Percentiles rank a stretch among this genome's conserved stretches.
phyloP scores from a whole-genome alignment of 2,329 filamentous ascomycete species.

The Akanthomyces uredinophilus region DNA sequence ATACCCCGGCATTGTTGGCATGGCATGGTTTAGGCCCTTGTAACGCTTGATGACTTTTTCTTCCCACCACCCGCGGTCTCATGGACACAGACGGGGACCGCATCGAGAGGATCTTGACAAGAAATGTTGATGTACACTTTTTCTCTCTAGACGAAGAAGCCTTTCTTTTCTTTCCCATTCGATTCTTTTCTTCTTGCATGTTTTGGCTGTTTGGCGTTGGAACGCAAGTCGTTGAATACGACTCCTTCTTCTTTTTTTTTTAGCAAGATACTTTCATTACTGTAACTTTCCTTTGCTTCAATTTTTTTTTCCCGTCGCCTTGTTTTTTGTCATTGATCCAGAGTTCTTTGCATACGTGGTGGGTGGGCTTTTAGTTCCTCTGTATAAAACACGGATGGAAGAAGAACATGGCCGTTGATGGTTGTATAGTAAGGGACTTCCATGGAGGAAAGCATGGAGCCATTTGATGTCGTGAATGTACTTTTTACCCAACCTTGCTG shows the following conservation, averaged over 20 bases:
- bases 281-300: not conserved
- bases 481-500: too few species aligned
- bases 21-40: not conserved
- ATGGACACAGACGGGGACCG: constrained; percentile 19
- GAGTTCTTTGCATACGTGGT: too few species aligned
- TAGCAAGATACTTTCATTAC: not conserved
- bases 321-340: too few species aligned
- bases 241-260: not conserved
- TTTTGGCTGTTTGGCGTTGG: not conserved
- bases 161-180: not conserved
- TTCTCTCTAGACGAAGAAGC: not conserved
- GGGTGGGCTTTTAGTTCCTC: too few species aligned
- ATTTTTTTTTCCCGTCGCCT: too few species aligned
- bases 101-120: not conserved
- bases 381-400: too few species aligned
- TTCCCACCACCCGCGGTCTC: constrained; percentile 14
- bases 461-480: too few species aligned
- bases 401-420: too few species aligned
- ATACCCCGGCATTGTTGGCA: constrained; percentile 8
- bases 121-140: not conserved
- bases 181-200: not conserved
- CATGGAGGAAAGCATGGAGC: too few species aligned
- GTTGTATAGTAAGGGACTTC: too few species aligned
- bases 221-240: not conserved
- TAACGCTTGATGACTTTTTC: constrained; percentile 12